Percentiles rank a stretch among this genome's conserved stretches.
These are phyloP conservation scores for Sugiyamaella grinbergsii DNA, from an alignment of 1,139 yeast genomes.

Conservation along the genomic window DNA sequence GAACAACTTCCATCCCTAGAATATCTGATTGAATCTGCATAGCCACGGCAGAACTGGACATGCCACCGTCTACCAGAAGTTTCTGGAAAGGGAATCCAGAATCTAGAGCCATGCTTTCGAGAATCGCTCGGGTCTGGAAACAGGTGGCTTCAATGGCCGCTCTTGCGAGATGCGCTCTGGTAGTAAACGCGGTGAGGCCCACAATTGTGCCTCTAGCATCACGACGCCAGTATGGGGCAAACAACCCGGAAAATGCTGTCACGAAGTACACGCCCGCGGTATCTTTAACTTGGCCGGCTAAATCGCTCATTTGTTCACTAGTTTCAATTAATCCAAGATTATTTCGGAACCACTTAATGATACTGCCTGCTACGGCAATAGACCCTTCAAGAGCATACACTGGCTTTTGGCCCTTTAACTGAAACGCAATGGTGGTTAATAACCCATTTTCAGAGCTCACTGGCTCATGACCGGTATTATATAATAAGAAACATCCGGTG, in stretches of 20 bases:
- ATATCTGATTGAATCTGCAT: slow-evolving; percentile 95
- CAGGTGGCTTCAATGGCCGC: slow-evolving; percentile 97
- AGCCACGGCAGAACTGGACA: slow-evolving; percentile 89
- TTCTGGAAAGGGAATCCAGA: slow-evolving; percentile 58
- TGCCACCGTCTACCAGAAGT: slow-evolving; percentile 86
- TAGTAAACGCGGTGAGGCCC: slow-evolving; percentile 88
- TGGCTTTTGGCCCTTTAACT: slow-evolving; percentile 78
- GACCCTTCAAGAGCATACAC: slow-evolving; percentile 94
- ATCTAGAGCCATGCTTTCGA: slow-evolving; percentile 87
- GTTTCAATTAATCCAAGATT: slow-evolving; percentile 78
- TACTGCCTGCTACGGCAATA: slow-evolving; percentile 94
- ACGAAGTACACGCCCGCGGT: slow-evolving; percentile 94
- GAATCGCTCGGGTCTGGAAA: slow-evolving; percentile 87
- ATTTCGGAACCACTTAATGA: slow-evolving; percentile 93
- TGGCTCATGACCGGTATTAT: slow-evolving; percentile 72
- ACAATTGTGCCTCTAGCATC: slow-evolving; percentile 91
- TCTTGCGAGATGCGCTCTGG: slow-evolving; percentile 84
- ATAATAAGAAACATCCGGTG: slow-evolving; percentile 89
- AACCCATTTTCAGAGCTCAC: slow-evolving; percentile 74
- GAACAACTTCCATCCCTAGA: slow-evolving; percentile 75
- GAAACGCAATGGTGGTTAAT: slow-evolving; percentile 84
- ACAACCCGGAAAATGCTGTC: slow-evolving; percentile 91
- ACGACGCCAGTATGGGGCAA: slow-evolving; percentile 96
- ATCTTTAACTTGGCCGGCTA: slow-evolving; percentile 78
- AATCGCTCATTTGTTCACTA: slow-evolving; percentile 87